A percentile compares a stretch with the other conserved stretches of the same genome.
phyloP scores from a whole-genome alignment of 768 basidiomycete genomes.

The Hypholoma sublateritium region DNA sequence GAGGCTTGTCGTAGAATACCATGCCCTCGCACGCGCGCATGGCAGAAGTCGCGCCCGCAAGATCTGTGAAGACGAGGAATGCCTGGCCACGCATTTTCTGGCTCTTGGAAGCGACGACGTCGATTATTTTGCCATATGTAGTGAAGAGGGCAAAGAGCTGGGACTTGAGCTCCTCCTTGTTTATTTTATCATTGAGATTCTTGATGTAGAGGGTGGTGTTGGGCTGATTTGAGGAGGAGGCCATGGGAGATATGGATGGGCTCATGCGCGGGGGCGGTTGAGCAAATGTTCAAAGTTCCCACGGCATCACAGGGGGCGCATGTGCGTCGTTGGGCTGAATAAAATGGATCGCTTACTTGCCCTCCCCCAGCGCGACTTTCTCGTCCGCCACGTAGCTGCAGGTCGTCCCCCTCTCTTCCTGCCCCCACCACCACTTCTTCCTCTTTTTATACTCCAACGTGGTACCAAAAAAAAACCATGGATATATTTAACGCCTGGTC shows the following conservation, averaged over 20 bases:
- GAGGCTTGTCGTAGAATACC: conserved; percentile 88
- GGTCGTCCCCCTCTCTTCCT: conserved; percentile 3
- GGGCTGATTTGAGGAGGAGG: conserved; percentile 65
- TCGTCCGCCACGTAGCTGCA: conserved; percentile 4
- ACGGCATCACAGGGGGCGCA: conserved; percentile 15
- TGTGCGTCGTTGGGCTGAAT: conserved; percentile 5
- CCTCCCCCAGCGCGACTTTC: conserved; percentile 7
- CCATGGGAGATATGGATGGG: conserved; percentile 29
- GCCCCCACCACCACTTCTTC: neutral
- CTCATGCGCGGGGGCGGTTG: neutral
- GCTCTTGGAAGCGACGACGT: conserved; percentile 87
- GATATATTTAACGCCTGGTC: conserved; percentile 10
- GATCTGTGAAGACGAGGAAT: conserved; percentile 93
- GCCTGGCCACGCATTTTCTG: conserved; percentile 91
- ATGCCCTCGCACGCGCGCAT: conserved; percentile 93
- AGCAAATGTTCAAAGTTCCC: conserved; percentile 21
- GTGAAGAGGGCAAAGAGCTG: conserved; percentile 90
- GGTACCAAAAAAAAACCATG: conserved; percentile 13
- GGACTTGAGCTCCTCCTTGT: conserved; percentile 82
- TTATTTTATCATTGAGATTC: conserved; percentile 90
- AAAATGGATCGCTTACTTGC: neutral
- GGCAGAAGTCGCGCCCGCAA: conserved; percentile 87
- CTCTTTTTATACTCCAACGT: neutral
- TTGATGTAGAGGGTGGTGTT: conserved; percentile 89
- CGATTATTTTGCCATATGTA: conserved; percentile 91